These are phyloP conservation scores for Adansonia digitata DNA, from an alignment of 345 rosid species.

Conservation along the genomic window DNA sequence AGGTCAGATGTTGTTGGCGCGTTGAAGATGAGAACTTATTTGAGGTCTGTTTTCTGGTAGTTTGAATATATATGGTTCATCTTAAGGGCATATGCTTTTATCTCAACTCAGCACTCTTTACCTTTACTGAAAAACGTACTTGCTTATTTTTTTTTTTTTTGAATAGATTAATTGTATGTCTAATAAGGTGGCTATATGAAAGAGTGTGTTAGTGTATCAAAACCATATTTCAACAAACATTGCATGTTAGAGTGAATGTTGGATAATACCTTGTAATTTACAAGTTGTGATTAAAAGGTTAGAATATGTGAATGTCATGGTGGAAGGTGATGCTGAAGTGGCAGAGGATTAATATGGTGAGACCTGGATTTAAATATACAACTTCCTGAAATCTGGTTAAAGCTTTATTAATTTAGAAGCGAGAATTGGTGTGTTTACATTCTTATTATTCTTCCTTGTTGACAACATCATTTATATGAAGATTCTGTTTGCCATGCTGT, in stretches of 20 bases:
- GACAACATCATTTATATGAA: neutral
- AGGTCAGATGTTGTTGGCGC: conserved; percentile 98
- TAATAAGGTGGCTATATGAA: neutral
- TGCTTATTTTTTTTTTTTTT: neutral
- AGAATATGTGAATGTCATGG: neutral
- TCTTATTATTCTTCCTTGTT: conserved; percentile 9
- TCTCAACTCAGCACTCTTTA: neutral
- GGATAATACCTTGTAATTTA: neutral
- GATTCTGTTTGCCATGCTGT: neutral
- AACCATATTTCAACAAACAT: neutral
- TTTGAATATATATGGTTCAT: neutral
- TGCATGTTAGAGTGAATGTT: neutral
- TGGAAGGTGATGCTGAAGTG: neutral
- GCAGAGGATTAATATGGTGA: conserved; percentile 2
- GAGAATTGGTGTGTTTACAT: neutral
- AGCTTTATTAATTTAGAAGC: neutral
- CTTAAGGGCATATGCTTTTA: neutral
- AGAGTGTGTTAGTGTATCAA: neutral
- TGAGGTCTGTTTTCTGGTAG: conserved; percentile 50
- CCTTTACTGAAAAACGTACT: neutral
- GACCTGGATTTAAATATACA: neutral
- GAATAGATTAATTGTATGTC: neutral
- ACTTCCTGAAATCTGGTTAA: conserved; percentile 1
- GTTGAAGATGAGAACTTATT: conserved; percentile 89
- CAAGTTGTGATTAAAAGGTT: neutral